Evolutionary conservation across 495 filamentous ascomycete species (phyloP).

Genomic region (Viridothelium virens): DNA sequence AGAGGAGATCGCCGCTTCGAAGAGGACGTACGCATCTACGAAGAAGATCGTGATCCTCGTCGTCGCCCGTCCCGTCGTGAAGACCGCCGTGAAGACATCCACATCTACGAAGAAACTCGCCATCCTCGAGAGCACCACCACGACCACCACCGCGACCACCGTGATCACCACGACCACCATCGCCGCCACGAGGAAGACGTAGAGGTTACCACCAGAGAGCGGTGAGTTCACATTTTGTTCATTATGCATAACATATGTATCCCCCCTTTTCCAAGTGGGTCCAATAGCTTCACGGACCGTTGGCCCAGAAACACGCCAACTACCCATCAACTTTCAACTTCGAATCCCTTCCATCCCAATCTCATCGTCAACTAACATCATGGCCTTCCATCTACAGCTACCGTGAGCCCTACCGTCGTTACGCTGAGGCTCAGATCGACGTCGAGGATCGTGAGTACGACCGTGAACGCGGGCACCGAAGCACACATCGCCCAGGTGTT

Average conservation of each 20-base stretch:
- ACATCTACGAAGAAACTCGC: constrained; percentile 31
- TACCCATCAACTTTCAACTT: constrained; percentile 12
- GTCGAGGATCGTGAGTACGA: constrained; percentile 53
- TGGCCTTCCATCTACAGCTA: constrained; percentile 46
- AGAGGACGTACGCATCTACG: constrained; percentile 53
- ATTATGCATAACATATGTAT: constrained; percentile 12
- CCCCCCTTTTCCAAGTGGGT: constrained; percentile 21
- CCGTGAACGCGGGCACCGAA: constrained; percentile 40
- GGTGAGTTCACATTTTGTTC: constrained; percentile 37
- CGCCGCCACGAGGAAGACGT: constrained; percentile 37
- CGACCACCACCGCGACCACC: too few species aligned
- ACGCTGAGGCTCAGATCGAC: constrained; percentile 54
- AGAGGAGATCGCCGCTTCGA: constrained; percentile 54
- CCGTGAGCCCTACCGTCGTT: constrained; percentile 46
- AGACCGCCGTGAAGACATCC: constrained; percentile 27
- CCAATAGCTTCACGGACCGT: constrained; percentile 9
- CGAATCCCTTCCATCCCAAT: constrained; percentile 21
- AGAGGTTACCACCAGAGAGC: constrained; percentile 46
- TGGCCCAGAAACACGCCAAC: constrained; percentile 2
- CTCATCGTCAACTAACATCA: constrained; percentile 13
- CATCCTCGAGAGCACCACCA: constrained; percentile 17
- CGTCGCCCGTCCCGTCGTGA: constrained; percentile 20
- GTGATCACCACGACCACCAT: too few species aligned
- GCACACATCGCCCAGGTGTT: constrained; percentile 36
- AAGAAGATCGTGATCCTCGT: constrained; percentile 30